Percentiles rank a stretch among this genome's conserved stretches.
phyloP scores from a whole-genome alignment of 2,329 filamentous ascomycete genomes.

The Shiraia sp. region DNA sequence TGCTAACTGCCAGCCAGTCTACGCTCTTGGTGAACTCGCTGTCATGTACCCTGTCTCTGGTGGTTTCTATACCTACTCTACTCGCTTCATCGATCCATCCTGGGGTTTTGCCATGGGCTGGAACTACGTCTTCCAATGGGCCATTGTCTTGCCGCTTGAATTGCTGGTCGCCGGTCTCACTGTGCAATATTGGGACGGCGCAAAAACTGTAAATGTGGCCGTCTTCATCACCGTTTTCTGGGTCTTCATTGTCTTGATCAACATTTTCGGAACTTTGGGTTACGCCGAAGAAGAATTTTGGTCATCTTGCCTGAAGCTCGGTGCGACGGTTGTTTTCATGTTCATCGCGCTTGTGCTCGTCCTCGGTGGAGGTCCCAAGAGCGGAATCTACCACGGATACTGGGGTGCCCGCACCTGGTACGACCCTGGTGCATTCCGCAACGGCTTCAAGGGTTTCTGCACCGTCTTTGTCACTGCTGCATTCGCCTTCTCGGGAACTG shows the following conservation, averaged over 20 bases:
- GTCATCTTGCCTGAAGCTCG: constrained; percentile 42
- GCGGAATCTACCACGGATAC: constrained; percentile 54
- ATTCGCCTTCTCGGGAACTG: constrained; percentile 65
- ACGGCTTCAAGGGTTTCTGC: constrained; percentile 68
- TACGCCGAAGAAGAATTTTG: constrained; percentile 49
- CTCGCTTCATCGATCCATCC: constrained; percentile 53
- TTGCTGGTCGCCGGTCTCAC: constrained; percentile 45
- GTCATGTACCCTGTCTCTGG: constrained; percentile 62
- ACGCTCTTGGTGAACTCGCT: constrained; percentile 57
- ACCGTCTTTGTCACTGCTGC: constrained; percentile 66
- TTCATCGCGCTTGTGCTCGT: constrained; percentile 58
- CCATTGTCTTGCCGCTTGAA: constrained; percentile 45
- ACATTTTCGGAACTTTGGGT: constrained; percentile 45
- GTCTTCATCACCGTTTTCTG: constrained; percentile 47
- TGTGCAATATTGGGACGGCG: constrained; percentile 41
- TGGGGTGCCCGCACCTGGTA: constrained; percentile 66
- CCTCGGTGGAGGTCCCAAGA: constrained; percentile 58
- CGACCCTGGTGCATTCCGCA: constrained; percentile 56
- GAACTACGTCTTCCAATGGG: constrained; percentile 45
- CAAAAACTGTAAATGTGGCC: constrained; percentile 20
- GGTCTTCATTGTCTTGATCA: constrained; percentile 43
- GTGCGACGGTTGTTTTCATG: constrained; percentile 45
- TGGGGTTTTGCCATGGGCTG: constrained; percentile 47
- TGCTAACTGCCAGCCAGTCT: constrained; percentile 54
- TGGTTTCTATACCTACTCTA: constrained; percentile 57